Evolutionary conservation across 2,329 filamentous ascomycete species (phyloP), one percentile per base, ranked within the genome.

Genomic region (Alternaria tenuissima): DNA sequence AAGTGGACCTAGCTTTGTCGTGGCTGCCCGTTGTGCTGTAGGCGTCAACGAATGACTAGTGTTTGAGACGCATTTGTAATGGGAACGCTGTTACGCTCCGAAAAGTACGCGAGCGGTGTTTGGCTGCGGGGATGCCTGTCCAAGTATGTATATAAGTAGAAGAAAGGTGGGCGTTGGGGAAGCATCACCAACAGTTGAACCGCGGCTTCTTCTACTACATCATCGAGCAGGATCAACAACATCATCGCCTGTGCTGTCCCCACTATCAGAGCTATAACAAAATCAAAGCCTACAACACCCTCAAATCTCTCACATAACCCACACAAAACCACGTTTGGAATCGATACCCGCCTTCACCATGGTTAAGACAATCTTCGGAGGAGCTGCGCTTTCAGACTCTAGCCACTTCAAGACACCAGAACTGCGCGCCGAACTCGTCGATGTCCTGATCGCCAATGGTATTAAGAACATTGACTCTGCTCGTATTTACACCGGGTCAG

Each of bases 401-500:
- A 57, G 38, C 16, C 43, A n/a, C 46, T 69, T 70, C 61, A 61
- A 57, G 6, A 65, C 57, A 12, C 46, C 42, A 3, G 66, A 70
- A 41, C 18, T 43, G 5, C 60, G 63, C 22, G 51, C 38, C 9
- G 30, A 76, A 43, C 64, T 71, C 20, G 65, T 78, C 20, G 70
- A 75, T 30, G 38, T 73, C 32, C 67, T 77, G 61, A 73, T 79
- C 38, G 70, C 75, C 12, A 48, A 72, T 22, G 72, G 71, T 53
- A 71, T 80, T 47, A 71, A 70, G 12, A 76, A 64, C 44, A 72
- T 82, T 49, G 81, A 82, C 69, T 79, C 80, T 0, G 80, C 81
- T 0, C 74, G 77, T 18, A 61, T 79, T 5, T 84, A 85, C 61
- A 68, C 68, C 9, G 70, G 78, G 24, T 81, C 78, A 24, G 82